Base-by-base conservation (phyloP, 345 rosid genomes). In the Syzygium aromaticum region DNA sequence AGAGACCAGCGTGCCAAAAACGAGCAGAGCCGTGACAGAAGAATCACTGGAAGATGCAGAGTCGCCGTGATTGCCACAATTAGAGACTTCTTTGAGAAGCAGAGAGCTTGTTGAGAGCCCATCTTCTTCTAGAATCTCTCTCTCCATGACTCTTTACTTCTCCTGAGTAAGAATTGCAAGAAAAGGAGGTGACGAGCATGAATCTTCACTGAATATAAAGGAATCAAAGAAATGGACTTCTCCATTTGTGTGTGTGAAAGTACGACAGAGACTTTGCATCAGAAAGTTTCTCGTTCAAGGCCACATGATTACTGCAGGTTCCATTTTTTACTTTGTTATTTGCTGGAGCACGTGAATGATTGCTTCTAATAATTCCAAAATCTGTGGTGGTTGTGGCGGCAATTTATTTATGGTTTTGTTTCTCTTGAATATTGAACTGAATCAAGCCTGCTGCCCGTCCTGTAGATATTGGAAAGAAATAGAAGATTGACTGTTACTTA, bases 1-100 rank as follows among this genome's bases (percentile, higher is more conserved):
- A 43, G 46, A 43, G 46, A 43, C 46, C 46, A 43, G 46, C 46
- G 96, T 93, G 84, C 95, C 89, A 17, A 92, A 86, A 25, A 93
- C 87, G 64, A 91, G 87, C 15, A 85, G 59, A 57, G 90, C 84
- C 23, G 93, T 88, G 51, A 84, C 43, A 14, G 91, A 89, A 33
- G 91, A 86, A 40, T 56, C 56, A 3, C 77, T 10, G 49, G 77
- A 86, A 22, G 53, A 56, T 22, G 77, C 16, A 0, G 19, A 23
- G n/a, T 13, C 13, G 78, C 77, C 64, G 13, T 30, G 1, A 17
- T 16, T 49, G 59, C 27, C 67, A 56, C 15, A 0, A 28, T 30
- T 52, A 46, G 53, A 21, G 11, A 30, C 57, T 82, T 84, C 51
- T 56, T n/a, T 43, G 17, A 67, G 54, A 51, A 77, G 86, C 82